Evolutionary conservation across 495 filamentous ascomycete species (phyloP).

Genomic region (Viridothelium virens): DNA sequence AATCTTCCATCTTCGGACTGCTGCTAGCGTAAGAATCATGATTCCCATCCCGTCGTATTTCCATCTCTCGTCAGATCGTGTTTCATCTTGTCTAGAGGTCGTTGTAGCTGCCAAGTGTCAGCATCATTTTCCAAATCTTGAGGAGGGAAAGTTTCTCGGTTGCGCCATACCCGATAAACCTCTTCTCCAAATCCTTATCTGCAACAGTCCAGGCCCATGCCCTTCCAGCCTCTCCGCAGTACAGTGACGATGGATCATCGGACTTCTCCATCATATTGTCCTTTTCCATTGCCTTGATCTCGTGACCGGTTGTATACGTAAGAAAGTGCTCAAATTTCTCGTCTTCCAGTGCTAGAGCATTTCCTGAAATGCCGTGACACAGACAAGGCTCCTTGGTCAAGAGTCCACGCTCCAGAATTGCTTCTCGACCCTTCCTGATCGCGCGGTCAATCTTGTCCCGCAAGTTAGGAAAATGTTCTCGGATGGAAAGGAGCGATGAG

Average conservation of each 20-base stretch:
- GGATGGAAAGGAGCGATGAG: conserved; percentile 44
- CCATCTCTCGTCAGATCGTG: not conserved
- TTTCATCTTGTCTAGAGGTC: not conserved
- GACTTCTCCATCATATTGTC: conserved; percentile 39
- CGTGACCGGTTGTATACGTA: conserved; percentile 43
- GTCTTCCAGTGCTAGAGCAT: conserved; percentile 45
- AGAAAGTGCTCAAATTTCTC: conserved; percentile 46
- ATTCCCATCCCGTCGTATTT: not conserved
- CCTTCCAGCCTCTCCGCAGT: conserved; percentile 42
- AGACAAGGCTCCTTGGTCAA: conserved; percentile 56
- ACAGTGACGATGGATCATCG: conserved; percentile 37
- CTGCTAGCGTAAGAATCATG: not conserved
- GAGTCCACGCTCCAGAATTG: conserved; percentile 46
- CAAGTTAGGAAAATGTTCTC: conserved; percentile 43
- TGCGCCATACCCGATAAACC: conserved; percentile 36
- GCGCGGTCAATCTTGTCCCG: conserved; percentile 42
- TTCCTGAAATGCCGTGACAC: conserved; percentile 58
- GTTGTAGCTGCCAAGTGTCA: not conserved
- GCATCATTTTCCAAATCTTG: not conserved
- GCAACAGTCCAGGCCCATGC: conserved; percentile 44
- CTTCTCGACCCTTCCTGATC: conserved; percentile 39
- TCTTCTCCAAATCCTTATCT: conserved; percentile 35
- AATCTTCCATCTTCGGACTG: not conserved
- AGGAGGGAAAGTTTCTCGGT: not conserved
- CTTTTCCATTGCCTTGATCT: conserved; percentile 42